A percentile compares a stretch with the other conserved stretches of the same genome.
Conservation (phyloP, 768 basidiomycete genomes). For the Hirschioporus abietinus region DNA sequence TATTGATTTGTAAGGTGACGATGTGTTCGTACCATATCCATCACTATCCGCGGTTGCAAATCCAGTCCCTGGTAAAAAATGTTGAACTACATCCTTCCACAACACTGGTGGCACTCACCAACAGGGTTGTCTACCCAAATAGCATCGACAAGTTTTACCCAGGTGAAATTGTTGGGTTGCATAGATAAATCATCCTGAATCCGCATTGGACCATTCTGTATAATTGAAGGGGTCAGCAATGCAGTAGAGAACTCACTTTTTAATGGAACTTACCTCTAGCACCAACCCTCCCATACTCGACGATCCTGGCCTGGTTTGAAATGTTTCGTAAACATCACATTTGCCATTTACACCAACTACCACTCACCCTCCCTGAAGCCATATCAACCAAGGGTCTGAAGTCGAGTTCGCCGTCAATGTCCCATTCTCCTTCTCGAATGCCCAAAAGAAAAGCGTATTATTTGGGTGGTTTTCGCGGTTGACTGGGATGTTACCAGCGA, state of each 20-base stretch:
- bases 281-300: slow-evolving; percentile 15
- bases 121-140: slow-evolving; percentile 12
- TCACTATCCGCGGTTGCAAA: slow-evolving; percentile 7
- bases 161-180: slow-evolving; percentile 10
- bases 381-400: slow-evolving; percentile 17
- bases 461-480: slow-evolving; percentile 23
- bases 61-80: slow-evolving; percentile 4
- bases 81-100: neutral
- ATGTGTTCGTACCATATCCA: slow-evolving; percentile 4
- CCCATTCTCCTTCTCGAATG: slow-evolving; percentile 21
- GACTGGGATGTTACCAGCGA: slow-evolving; percentile 26
- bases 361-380: slow-evolving; percentile 17
- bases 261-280: slow-evolving; percentile 10
- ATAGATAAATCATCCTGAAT: slow-evolving; percentile 6
- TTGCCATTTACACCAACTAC: neutral
- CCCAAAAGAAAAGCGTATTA: slow-evolving; percentile 29
- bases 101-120: neutral
- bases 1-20: neutral
- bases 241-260: neutral
- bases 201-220: slow-evolving; percentile 5
- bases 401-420: slow-evolving; percentile 9
- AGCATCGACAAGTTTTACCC: slow-evolving; percentile 8
- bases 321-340: neutral
- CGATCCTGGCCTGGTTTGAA: slow-evolving; percentile 13
- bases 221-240: neutral